Base-by-base conservation (phyloP, 148 eudicot species). In the Camellia sinensis region DNA sequence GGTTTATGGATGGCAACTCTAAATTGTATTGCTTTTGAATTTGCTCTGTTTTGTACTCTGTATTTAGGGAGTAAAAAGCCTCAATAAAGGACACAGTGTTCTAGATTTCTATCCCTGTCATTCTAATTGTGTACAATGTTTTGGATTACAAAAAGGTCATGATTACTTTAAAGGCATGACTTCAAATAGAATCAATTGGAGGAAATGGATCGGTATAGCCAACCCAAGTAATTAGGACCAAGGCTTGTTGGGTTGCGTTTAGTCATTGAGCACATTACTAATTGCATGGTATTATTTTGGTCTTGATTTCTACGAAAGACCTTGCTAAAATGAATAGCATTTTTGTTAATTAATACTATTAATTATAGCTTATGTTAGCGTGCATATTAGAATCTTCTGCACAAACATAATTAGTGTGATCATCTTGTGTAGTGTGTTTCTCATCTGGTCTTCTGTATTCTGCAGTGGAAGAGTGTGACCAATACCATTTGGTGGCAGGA, bases 401-500 rank as follows among this genome's bases (percentile, higher is more conserved):
- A 67, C 17, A 69, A 45, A 43, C 1, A 18, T 13, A 45, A 65
- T 22, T 13, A 17, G 6, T 67, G 7, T 56, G n/a, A 74, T 52
- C 60, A 9, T 65, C 14, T 7, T 73, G 9, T 21, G 3, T 54
- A 54, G 22, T 50, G 43, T 75, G 10, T 82, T 14, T 57, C 70
- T 79, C 60, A 66, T 62, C 5, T 80, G 43, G 63, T 46, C 75
- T 80, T 72, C 60, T 66, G 73, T 6, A 67, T 80, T 78, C 71
- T 90, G 83, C 91, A 95, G 98, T 95, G 98, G 98, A 90, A 73
- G 62, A 83, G 74, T 77, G 95, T 91, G 78, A 92, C 97, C 15
- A 94, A 94, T 86, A 94, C 94, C 22, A 84, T 94, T 77, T 94
- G 98, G 98, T 94, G 98, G 98, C 97, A 94, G 85, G 97, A 94